Base-by-base conservation (phyloP, 2,329 filamentous ascomycete species). In the Pyrenophora tritici-repentis region DNA sequence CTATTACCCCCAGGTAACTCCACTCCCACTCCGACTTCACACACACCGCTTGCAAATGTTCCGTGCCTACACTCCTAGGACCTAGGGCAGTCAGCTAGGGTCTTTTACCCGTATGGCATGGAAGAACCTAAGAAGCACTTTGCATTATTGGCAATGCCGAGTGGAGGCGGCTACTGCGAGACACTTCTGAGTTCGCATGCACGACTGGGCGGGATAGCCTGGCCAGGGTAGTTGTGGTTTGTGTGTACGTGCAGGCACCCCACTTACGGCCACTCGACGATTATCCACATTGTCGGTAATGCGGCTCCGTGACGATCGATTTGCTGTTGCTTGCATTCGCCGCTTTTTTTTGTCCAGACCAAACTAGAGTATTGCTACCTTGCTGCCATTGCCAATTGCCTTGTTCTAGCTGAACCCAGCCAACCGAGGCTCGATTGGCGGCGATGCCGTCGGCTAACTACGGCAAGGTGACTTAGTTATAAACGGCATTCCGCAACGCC, bases 1-100 rank as follows among this genome's bases (percentile, higher is more conserved):
- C 32, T 26, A 43, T 43, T 43, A 43, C 26, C 26, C 26, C 26
- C 26, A 29, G 26, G 13, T 29, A 43, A 43, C n/a, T 35, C 41
- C 20, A 24, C 10, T 26, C 31, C 3, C 4, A 32, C 14, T 38
- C 12, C 20, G 17, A 29, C 26, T 13, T 12, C 26, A 29, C 26
- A 29, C 26, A 29, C 26, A 29, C 26, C 26, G 26, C 26, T 29
- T 29, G 26, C 9, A 29, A 29, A 29, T 12, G 26, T 9, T 29
- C 26, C 26, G 26, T 29, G 26, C 26, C 26, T 29, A 13, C 26
- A 12, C 10, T 4, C 26, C 7, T 10, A 29, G 24, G 24, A 10
- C 9, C 18, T 20, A 20, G 18, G 18, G 18, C 18, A 20, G 18
- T 20, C 5, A 20, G 26, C 26, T 29, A 29, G 26, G 26, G 26